A percentile compares a stretch with the other conserved stretches of the same genome.
Conservation (phyloP, 192 early-diverging fungal species). For the Coemansia sp. region DNA sequence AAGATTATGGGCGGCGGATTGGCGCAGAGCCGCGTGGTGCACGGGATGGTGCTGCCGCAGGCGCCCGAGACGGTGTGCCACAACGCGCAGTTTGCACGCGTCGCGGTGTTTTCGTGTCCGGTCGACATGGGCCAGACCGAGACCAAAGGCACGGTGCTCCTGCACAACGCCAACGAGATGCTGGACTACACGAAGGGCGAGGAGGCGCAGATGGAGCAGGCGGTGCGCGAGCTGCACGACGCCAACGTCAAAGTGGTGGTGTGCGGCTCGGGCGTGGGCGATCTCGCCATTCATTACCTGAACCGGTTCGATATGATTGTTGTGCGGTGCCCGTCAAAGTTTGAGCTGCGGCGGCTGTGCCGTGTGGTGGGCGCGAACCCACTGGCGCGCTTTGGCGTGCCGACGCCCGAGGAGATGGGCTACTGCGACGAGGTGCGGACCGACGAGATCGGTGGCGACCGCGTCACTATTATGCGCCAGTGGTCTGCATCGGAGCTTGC, state of each 20-base stretch:
- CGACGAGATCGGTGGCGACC: conserved; percentile 95
- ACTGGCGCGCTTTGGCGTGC: conserved; percentile 87
- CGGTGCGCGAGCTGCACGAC: conserved; percentile 84
- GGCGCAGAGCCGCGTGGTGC: conserved; percentile 84
- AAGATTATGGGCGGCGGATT: conserved; percentile 94
- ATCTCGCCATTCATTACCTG: conserved; percentile 91
- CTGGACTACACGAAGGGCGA: conserved; percentile 94
- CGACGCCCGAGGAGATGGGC: conserved; percentile 96
- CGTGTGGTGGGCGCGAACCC: conserved; percentile 90
- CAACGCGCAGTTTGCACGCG: conserved; percentile 79
- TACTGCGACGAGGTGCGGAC: conserved; percentile 96
- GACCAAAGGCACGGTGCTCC: conserved; percentile 98
- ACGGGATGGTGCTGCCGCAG: conserved; percentile 96
- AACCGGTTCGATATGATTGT: conserved; percentile 91
- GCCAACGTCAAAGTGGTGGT: conserved; percentile 91
- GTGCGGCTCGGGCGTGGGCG: conserved; percentile 84
- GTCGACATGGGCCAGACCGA: conserved; percentile 93
- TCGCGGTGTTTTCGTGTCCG: conserved; percentile 92
- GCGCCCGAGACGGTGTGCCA: conserved; percentile 78
- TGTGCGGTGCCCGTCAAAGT: conserved; percentile 90
- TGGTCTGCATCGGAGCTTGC: conserved; percentile 34
- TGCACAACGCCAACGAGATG: conserved; percentile 96
- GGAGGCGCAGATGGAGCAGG: conserved; percentile 85
- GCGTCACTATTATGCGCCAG: conserved; percentile 97
- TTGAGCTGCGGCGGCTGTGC: conserved; percentile 93